These are phyloP conservation scores for Peronospora farinosa DNA, from an alignment of 352 stramenopile species.

Conservation along the genomic window DNA sequence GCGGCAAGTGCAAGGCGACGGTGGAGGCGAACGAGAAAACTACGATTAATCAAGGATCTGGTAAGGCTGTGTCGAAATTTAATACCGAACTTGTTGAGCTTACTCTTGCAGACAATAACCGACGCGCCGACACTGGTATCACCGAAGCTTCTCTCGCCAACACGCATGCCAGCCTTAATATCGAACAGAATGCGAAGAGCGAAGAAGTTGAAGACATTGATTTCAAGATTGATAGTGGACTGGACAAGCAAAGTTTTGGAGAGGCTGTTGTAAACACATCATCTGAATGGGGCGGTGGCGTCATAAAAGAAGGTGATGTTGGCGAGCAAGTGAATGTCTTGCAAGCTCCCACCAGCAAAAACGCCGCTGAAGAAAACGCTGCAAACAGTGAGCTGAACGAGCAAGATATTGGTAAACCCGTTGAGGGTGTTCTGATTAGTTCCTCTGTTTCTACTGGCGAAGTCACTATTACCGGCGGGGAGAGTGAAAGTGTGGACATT, in stretches of 20 bases:
- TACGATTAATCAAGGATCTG: conserved; percentile 1
- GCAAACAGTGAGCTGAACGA: conserved; percentile 4
- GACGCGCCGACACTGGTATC: background rate
- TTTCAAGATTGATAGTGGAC: background rate
- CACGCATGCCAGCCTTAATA: background rate
- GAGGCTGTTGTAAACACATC: background rate
- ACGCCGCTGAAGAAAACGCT: background rate
- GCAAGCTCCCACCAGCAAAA: background rate
- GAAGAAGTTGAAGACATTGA: background rate
- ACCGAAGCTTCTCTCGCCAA: background rate
- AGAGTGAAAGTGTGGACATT: background rate
- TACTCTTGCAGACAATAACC: background rate
- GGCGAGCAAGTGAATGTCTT: conserved; percentile 1
- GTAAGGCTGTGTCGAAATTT: background rate
- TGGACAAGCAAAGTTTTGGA: background rate
- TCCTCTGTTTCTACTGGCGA: background rate
- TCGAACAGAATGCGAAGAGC: background rate
- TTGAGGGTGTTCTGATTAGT: background rate
- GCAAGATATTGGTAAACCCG: conserved; percentile 3
- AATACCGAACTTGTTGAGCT: background rate
- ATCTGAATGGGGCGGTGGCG: background rate
- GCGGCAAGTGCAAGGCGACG: background rate
- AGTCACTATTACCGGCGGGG: background rate
- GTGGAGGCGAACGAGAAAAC: background rate
- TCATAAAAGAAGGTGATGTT: background rate